Percentiles rank a stretch among this genome's conserved stretches.
phyloP scores from a whole-genome alignment of 2,329 filamentous ascomycete species.

The Zasmidium cellare region DNA sequence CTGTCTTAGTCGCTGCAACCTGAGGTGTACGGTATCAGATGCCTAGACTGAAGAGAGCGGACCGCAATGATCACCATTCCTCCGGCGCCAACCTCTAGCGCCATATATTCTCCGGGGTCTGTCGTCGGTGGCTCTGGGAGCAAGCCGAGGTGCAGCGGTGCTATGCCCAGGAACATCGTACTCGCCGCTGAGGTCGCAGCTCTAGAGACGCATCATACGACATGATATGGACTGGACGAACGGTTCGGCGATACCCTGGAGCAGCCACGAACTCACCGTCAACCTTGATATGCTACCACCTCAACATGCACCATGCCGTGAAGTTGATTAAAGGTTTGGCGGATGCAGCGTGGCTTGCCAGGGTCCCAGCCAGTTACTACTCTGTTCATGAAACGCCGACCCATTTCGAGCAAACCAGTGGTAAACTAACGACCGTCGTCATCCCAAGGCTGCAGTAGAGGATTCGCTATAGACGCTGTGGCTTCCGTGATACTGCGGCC shows the following conservation, averaged over 20 bases:
- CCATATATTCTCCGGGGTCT: background rate
- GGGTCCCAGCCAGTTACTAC: background rate
- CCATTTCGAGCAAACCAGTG: background rate
- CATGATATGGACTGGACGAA: background rate
- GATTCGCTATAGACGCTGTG: background rate
- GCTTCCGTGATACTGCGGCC: background rate
- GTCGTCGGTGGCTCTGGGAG: background rate
- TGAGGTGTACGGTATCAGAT: background rate
- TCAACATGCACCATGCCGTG: background rate
- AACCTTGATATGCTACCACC: background rate
- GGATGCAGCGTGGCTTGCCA: background rate
- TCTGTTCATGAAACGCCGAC: background rate
- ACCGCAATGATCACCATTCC: background rate
- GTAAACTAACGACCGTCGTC: background rate
- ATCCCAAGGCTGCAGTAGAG: background rate
- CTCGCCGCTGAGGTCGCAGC: background rate
- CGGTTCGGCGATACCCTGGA: background rate
- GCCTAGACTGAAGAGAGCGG: background rate
- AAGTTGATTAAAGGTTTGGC: background rate
- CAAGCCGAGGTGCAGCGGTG: background rate
- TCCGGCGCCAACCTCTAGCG: background rate
- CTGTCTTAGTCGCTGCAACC: background rate
- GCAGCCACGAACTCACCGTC: background rate
- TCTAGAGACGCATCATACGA: background rate
- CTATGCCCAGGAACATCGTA: background rate